A percentile compares a stretch with the other conserved stretches of the same genome.
These are phyloP conservation scores for Candida montana DNA, from an alignment of 805 yeast species.

Conservation along the genomic window DNA sequence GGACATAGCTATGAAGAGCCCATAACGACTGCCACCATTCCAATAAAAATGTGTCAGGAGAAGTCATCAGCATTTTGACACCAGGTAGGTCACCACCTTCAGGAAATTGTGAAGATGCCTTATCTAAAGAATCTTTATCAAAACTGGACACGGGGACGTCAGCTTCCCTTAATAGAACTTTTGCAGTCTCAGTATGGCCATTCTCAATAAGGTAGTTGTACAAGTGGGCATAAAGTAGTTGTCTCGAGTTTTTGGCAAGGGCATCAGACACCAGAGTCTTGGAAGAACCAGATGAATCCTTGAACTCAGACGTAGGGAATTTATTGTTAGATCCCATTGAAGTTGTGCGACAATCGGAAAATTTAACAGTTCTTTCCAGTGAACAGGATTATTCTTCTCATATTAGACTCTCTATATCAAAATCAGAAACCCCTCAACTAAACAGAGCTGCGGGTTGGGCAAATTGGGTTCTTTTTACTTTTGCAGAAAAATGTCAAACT, in stretches of 20 bases:
- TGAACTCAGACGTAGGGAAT: constrained; percentile 6
- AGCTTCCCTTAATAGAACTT: constrained; percentile 39
- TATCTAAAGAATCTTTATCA: constrained; percentile 3
- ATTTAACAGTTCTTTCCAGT: no score
- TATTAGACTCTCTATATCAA: no score
- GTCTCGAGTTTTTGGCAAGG: constrained; percentile 42
- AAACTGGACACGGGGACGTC: constrained; percentile 33
- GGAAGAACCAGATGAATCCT: constrained; percentile 1
- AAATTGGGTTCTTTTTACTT: no score
- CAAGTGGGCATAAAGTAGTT: constrained; percentile 46
- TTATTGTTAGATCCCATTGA: constrained; percentile 1
- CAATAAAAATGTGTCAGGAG: constrained; percentile 41
- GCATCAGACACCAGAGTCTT: constrained; percentile 37
- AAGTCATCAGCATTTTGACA: constrained; percentile 36
- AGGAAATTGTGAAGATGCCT: constrained; percentile 7
- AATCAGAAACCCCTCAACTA: no score
- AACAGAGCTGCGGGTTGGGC: no score
- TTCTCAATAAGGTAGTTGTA: constrained; percentile 45
- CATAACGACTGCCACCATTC: constrained; percentile 56
- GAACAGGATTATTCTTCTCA: no score
- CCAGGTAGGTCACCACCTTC: constrained; percentile 23
- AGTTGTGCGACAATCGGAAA: neutral
- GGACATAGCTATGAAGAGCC: constrained; percentile 42
- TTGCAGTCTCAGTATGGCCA: constrained; percentile 46
- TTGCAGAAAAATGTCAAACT: no score